Evolutionary conservation across 768 basidiomycete genomes (phyloP), one percentile per base, ranked within the genome.

Genomic region (Lactarius hatsudake): DNA sequence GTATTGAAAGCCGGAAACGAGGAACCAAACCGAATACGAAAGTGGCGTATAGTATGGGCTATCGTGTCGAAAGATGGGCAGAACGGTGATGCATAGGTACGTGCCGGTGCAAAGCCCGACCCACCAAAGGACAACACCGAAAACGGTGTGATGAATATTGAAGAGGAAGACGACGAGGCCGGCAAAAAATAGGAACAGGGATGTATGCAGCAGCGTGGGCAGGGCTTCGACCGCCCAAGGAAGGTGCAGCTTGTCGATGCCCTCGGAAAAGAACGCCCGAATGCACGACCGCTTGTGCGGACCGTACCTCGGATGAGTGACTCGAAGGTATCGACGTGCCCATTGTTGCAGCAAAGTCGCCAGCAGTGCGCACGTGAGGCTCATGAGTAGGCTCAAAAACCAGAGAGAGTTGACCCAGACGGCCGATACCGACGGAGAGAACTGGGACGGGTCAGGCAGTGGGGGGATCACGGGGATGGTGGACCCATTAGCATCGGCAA

Each of bases 271-370:
- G 40, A 61, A 55, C 4, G 64, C 40, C 20, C 59, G 59, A 30
- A 65, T 53, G 18, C 51, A 32, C 9, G 64, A 42, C 23, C 64
- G 59, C n/a, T 30, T 65, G 40, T 54, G 51, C 2, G 64, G 59
- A 20, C 59, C 34, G 58, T 45, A 59, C 30, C n/a, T 23, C 2
- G 59, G 64, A 12, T 65, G 53, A 61, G 64, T 65, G 20, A 43
- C 34, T 32, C 53, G 30, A 45, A 60, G 58, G 51, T 60, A 65
- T 26, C 59, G 64, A 54, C 58, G 64, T 53, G 64, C 59, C 59
- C 64, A 59, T 28, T 65, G 64, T 38, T 64, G 64, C n/a, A 59
- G n/a, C n/a, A 65, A 18, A n/a, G 58, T 65, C 13, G 64, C 64
- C 32, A 65, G n/a, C n/a, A 61, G n/a, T 4, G 64, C 51, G 8